A percentile compares a stretch with the other conserved stretches of the same genome.
phyloP scores from a whole-genome alignment of 2,329 filamentous ascomycete species.

The Verticillium dahliae region DNA sequence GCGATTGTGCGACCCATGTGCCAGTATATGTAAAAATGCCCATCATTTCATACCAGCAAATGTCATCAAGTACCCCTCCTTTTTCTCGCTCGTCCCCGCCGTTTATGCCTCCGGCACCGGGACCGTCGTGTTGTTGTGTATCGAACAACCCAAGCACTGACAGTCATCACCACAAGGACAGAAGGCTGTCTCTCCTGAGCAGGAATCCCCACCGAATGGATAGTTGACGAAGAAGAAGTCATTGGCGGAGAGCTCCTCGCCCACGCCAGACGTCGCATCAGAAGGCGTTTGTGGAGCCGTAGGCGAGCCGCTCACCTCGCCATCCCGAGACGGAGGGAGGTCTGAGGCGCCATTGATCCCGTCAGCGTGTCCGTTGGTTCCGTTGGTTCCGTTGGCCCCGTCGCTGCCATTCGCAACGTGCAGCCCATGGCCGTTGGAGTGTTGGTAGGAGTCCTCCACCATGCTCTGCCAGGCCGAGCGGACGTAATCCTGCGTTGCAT shows the following conservation, averaged over 20 bases:
- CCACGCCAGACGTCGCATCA: slow-evolving; percentile 33
- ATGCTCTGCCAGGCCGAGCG: slow-evolving; percentile 39
- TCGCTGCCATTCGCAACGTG: slow-evolving; percentile 13
- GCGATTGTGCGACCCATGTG: neutral
- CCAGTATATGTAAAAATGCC: neutral
- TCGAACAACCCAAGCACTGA: slow-evolving; percentile 49
- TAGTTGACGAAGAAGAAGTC: slow-evolving; percentile 57
- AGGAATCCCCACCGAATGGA: slow-evolving; percentile 35
- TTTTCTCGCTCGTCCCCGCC: neutral
- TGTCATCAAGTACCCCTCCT: neutral
- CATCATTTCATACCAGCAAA: neutral
- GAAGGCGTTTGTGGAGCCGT: slow-evolving; percentile 38
- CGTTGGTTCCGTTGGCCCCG: slow-evolving; percentile 10
- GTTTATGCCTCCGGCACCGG: neutral
- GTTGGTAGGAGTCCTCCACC: slow-evolving; percentile 24
- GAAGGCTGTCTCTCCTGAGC: slow-evolving; percentile 39
- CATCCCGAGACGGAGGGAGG: neutral
- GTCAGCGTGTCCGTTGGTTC: neutral
- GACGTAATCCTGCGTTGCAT: slow-evolving; percentile 49
- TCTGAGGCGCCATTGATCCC: slow-evolving; percentile 4
- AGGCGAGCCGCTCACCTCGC: slow-evolving; percentile 21
- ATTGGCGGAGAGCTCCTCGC: slow-evolving; percentile 43
- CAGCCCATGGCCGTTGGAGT: slow-evolving; percentile 12
- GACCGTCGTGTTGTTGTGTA: slow-evolving; percentile 32
- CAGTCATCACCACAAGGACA: slow-evolving; percentile 57